Evolutionary conservation across 495 filamentous ascomycete species (phyloP).

Genomic region (Daldinia vernicosa): DNA sequence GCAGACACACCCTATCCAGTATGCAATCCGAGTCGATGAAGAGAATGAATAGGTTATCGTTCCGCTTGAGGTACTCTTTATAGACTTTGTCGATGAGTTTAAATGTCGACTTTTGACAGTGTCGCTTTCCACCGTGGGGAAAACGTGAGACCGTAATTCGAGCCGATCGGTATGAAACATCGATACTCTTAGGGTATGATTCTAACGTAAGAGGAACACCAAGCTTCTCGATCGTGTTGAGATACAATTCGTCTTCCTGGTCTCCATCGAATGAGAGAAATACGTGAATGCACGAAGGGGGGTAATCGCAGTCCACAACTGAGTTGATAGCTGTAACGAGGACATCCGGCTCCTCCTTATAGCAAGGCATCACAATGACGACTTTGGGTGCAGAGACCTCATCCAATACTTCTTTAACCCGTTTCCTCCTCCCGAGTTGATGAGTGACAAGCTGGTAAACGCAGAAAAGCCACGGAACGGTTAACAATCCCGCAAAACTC

Average conservation of each 20-base stretch:
- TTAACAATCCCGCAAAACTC: constrained; percentile 86
- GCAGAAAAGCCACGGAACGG: constrained; percentile 92
- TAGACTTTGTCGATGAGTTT: constrained; percentile 95
- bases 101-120: constrained; percentile 94
- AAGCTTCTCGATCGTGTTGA: constrained; percentile 86
- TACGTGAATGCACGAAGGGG: constrained; percentile 90
- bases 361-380: constrained; percentile 97
- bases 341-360: constrained; percentile 90
- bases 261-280: constrained; percentile 97
- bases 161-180: constrained; percentile 82
- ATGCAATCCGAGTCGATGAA: constrained; percentile 99
- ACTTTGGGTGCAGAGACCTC: constrained; percentile 90
- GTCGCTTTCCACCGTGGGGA: constrained; percentile 89
- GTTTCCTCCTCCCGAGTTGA: constrained; percentile 79
- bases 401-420: constrained; percentile 85
- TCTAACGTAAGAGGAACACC: constrained; percentile 82
- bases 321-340: constrained; percentile 90
- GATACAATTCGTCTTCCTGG: constrained; percentile 86
- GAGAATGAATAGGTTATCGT: constrained; percentile 93
- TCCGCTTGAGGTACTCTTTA: constrained; percentile 82
- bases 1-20: constrained; percentile 88
- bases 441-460: constrained; percentile 89
- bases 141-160: constrained; percentile 94
- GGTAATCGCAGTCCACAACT: constrained; percentile 94
- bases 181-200: constrained; percentile 88